Base-by-base conservation (phyloP, 2,329 filamentous ascomycete species). In the Amylocarpus encephaloides region DNA sequence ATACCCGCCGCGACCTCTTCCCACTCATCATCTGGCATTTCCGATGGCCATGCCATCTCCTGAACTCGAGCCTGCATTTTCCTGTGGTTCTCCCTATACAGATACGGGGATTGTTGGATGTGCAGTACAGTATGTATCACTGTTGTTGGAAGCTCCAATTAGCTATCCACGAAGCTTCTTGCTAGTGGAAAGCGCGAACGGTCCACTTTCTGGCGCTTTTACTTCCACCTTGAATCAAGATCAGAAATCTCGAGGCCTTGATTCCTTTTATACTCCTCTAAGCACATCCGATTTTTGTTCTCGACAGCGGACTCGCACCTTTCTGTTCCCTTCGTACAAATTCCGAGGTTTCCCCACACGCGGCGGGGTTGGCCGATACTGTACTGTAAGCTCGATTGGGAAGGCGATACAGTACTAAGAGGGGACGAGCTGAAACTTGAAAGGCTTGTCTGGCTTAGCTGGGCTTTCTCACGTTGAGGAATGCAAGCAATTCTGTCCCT, bases 1-100 rank as follows among this genome's bases (percentile, higher is more conserved):
- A 85, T 69, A n/a, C 76, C 78, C 52, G 74, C 67, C 41, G 71
- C 66, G 52, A 83, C 66, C 57, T 80, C 77, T 29, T 71, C 73
- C 79, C 79, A 85, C 49, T 82, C 79, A 49, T 80, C 73, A 35
- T 80, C 74, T 42, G 60, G 53, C 50, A 66, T 61, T 12, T 48
- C 44, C 13, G 64, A 64, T 11, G 64, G 62, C 62, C 62, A 64
- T 34, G 40, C 35, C 32, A 64, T 48, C 43, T 64, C 57, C 40
- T 54, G 57, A 15, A 63, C 54, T 51, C 55, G 53, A 16, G 58
- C 50, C 18, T 52, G 49, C 59, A 62, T 59, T 46, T 12, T 57
- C 51, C 16, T 10, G n/a, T 36, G 29, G 39, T 33, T 41, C 38
- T 36, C 38, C 34, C 30, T 41, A 40, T 30, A 11, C 36, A 16